Evolutionary conservation across 2,329 filamentous ascomycete genomes (phyloP).

Genomic region (Epichloe uncinata): DNA sequence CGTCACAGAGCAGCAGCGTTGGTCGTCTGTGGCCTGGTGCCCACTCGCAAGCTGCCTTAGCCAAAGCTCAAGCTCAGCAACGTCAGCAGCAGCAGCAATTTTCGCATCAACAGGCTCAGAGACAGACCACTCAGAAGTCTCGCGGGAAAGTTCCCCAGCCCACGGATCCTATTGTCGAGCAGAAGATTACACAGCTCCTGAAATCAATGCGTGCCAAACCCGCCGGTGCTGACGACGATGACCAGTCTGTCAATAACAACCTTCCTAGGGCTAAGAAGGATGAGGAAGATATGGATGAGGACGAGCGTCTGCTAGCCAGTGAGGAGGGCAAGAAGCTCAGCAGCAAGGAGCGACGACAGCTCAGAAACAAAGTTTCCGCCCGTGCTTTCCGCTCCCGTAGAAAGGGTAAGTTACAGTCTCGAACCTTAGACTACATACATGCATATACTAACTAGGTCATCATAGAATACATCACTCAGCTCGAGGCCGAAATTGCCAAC

Average conservation of each 20-base stretch:
- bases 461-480: conserved; percentile 88
- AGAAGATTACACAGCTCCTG: conserved; percentile 85
- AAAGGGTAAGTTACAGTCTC: conserved; percentile 58
- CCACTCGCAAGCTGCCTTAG: conserved; percentile 77
- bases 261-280: conserved; percentile 74
- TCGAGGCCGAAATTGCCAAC: conserved; percentile 75
- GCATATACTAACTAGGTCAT: neutral
- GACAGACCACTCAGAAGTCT: conserved; percentile 35
- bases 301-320: conserved; percentile 84
- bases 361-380: conserved; percentile 98
- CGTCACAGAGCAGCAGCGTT: conserved; percentile 39
- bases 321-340: conserved; percentile 99
- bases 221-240: conserved; percentile 32
- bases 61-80: conserved; percentile 58
- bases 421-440: neutral
- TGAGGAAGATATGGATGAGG: conserved; percentile 97
- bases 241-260: conserved; percentile 44
- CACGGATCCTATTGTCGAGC: conserved; percentile 64
- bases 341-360: conserved; percentile 89
- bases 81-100: conserved; percentile 49
- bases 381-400: conserved; percentile 94
- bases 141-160: conserved; percentile 38
- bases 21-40: conserved; percentile 84
- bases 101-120: conserved; percentile 29
- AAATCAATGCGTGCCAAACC: conserved; percentile 81